These are phyloP conservation scores for Brassica hybrid DNA, from an alignment of 441 rosid genomes.

Conservation along the genomic window DNA sequence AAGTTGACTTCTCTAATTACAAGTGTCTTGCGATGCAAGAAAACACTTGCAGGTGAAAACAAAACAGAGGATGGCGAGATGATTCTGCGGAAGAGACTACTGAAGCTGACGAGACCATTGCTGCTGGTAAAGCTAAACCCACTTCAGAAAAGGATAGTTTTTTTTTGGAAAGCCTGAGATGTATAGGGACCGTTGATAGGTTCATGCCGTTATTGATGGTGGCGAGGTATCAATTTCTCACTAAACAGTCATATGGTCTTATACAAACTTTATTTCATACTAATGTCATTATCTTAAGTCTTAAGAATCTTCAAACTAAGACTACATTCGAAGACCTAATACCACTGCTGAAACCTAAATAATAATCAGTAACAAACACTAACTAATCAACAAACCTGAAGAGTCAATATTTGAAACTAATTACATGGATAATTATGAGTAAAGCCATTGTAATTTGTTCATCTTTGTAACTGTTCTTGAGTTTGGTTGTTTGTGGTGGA, in stretches of 20 bases:
- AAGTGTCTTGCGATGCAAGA: too few species aligned
- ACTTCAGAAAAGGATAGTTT: too few species aligned
- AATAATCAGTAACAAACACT: conserved; percentile 8
- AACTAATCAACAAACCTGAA: conserved; percentile 13
- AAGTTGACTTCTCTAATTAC: too few species aligned
- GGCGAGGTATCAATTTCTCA: too few species aligned
- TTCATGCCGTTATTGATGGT: too few species aligned
- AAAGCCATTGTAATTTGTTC: conserved; percentile 31
- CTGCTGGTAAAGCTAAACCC: too few species aligned
- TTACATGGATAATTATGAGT: not conserved
- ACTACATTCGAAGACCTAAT: conserved; percentile 23
- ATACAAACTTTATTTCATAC: conserved; percentile 31
- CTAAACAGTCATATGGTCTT: too few species aligned
- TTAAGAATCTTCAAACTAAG: conserved; percentile 5
- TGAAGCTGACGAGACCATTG: too few species aligned
- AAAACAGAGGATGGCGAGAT: too few species aligned
- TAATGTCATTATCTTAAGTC: conserved; percentile 9
- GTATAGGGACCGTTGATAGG: not conserved
- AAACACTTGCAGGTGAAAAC: too few species aligned
- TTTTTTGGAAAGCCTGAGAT: too few species aligned
- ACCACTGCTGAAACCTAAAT: conserved; percentile 15
- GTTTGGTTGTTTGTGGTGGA: conserved; percentile 85
- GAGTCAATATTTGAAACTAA: conserved; percentile 19
- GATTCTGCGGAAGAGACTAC: too few species aligned
- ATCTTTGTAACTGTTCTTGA: conserved; percentile 71